phyloP scores from a whole-genome alignment of 202 grass and related monocot genomes.

The Eragrostis tef region DNA sequence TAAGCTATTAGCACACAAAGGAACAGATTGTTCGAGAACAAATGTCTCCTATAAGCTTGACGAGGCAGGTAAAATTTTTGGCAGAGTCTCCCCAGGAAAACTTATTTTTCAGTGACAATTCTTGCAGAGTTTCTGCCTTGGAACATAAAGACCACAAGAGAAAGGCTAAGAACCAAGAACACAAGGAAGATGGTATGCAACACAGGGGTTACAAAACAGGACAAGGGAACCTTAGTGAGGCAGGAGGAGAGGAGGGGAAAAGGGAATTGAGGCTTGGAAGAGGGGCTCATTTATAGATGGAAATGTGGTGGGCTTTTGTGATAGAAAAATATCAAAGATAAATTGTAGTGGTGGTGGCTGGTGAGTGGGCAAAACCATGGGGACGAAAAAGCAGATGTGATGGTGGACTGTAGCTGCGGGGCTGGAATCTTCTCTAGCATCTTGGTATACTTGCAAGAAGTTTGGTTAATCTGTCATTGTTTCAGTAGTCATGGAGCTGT shows the following conservation, averaged over 20 bases:
- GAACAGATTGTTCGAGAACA: not conserved
- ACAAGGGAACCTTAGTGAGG: slow-evolving; percentile 40
- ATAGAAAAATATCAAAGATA: not conserved
- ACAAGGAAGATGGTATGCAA: not conserved
- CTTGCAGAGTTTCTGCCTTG: not conserved
- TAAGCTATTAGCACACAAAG: not conserved
- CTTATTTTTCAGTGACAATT: not conserved
- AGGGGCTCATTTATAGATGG: slow-evolving; percentile 58
- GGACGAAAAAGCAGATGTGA: slow-evolving; percentile 41
- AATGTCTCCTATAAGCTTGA: not conserved
- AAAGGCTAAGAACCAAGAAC: not conserved
- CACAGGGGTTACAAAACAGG: not conserved
- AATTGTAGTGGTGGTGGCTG: slow-evolving; percentile 13
- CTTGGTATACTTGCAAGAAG: slow-evolving; percentile 12
- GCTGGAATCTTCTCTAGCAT: slow-evolving; percentile 48
- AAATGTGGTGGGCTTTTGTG: not conserved
- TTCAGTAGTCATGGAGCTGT: not conserved
- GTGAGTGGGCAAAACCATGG: slow-evolving; percentile 30
- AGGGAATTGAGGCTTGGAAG: slow-evolving; percentile 54
- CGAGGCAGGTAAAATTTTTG: not conserved
- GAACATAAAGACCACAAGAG: not conserved
- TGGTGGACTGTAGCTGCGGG: not conserved
- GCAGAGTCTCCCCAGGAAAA: slow-evolving; percentile 18
- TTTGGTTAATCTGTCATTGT: slow-evolving; percentile 6
- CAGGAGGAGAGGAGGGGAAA: slow-evolving; percentile 46